Evolutionary conservation across 2,329 filamentous ascomycete genomes (phyloP), one percentile per base, ranked within the genome.

Genomic region (Coniella lustricola): DNA sequence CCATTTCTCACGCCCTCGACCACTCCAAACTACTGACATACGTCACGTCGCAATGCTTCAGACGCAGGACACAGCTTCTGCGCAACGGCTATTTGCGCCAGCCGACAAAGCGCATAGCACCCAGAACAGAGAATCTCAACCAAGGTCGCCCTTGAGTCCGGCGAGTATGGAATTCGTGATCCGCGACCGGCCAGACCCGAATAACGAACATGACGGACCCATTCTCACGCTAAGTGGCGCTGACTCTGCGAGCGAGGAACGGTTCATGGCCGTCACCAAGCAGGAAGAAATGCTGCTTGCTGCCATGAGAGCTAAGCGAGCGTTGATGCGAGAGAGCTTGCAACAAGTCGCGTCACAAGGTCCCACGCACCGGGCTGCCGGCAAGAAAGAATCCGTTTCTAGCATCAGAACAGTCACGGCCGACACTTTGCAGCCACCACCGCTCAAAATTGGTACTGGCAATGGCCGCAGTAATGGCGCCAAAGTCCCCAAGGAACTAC

Each of bases 241-340:
- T 14, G 50, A 46, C 17, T 25, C 61, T 39, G 52, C 52, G 20
- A 57, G 60, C 39, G 66, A 65, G 36, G 66, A 64, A 13, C 71
- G 76, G 1, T 65, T 79, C 47, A 79, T 81, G 72, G 74, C 76
- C 1, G 75, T 81, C 16, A 80, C 76, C 0, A 70, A 67, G 3
- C 76, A 80, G 52, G 77, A 81, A 52, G 75, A 81, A 60, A 73
- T 79, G 68, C 66, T 81, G 1, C 65, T 81, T 3, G 72, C 77
- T 2, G 77, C 77, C 3, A 66, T 81, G 36, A 70, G 77, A 8
- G 70, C 74, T 55, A 79, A 78, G 64, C 68, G 76, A n/a, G 71
- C 75, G 3, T 65, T 67, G n/a, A 77, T 78, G 71, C 72, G 74
- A 2, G 70, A 76, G 52, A 69, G 67, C 3, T 31, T 35, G 16